Evolutionary conservation across 148 eudicot genomes (phyloP).

Genomic region (Selenicereus undatus): DNA sequence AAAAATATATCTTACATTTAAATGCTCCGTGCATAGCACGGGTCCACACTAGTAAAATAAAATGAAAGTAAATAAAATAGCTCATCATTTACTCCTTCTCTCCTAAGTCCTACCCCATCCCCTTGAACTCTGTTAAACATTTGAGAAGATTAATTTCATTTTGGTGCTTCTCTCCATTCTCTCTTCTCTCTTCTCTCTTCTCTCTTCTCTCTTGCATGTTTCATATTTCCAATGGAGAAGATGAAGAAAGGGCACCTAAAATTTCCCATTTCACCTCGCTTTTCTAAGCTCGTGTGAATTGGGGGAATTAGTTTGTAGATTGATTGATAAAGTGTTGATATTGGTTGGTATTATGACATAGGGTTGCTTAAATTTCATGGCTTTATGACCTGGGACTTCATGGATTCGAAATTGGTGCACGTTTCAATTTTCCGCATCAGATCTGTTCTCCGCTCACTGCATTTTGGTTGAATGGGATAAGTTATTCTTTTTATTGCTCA

Average conservation of each 20-base stretch:
- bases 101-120: background rate
- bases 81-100: too few relatives aligned
- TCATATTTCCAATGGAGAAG: background rate
- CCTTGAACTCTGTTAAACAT: background rate
- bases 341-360: constrained; percentile 13
- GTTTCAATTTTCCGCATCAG: constrained; percentile 6
- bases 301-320: background rate
- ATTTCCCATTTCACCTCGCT: constrained; percentile 1
- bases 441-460: constrained; percentile 2
- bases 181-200: background rate
- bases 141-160: too few relatives aligned
- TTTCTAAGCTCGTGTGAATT: background rate
- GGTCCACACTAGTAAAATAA: too few relatives aligned
- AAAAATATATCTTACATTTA: too few relatives aligned
- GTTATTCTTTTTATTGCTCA: background rate
- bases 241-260: background rate
- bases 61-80: too few relatives aligned
- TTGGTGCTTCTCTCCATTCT: background rate
- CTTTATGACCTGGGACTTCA: constrained; percentile 26
- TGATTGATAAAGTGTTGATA: background rate
- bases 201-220: background rate
- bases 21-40: too few relatives aligned
- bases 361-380: constrained; percentile 21
- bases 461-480: constrained; percentile 34
- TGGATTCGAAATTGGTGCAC: constrained; percentile 22